A percentile compares a stretch with the other conserved stretches of the same genome.
phyloP scores from a whole-genome alignment of 495 filamentous ascomycete genomes.

The Collariella sp. region DNA sequence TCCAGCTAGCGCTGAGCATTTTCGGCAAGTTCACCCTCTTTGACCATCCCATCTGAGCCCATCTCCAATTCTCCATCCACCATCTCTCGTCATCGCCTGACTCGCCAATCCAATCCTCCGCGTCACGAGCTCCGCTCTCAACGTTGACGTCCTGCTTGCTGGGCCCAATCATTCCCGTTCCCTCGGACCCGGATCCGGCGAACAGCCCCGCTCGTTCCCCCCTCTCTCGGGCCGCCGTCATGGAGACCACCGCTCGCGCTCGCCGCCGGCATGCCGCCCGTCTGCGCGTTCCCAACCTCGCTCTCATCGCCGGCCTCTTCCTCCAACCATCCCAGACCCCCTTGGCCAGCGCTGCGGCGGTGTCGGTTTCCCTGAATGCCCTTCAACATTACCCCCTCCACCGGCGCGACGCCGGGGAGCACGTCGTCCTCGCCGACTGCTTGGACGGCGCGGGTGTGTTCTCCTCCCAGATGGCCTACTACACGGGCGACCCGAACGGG shows the following conservation, averaged over 20 bases:
- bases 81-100: too few species aligned
- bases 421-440: slow-evolving; percentile 30
- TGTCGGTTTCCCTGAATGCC: neutral
- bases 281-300: neutral
- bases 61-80: too few species aligned
- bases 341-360: neutral
- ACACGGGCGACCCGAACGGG: slow-evolving; percentile 10
- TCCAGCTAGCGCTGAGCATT: too few species aligned
- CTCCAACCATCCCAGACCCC: neutral
- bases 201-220: too few species aligned
- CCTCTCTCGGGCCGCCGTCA: too few species aligned
- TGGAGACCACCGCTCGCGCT: neutral
- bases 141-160: too few species aligned
- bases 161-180: too few species aligned
- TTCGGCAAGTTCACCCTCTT: too few species aligned
- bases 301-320: slow-evolving; percentile 1
- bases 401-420: slow-evolving; percentile 13
- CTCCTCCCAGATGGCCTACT: slow-evolving; percentile 36
- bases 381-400: neutral
- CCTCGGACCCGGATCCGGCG: too few species aligned
- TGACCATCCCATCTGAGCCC: too few species aligned
- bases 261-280: neutral
- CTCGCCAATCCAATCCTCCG: too few species aligned
- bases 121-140: too few species aligned
- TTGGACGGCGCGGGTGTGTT: slow-evolving; percentile 10